Conservation (phyloP, 2,329 filamentous ascomycete genomes). For the Diaporthe eres region DNA sequence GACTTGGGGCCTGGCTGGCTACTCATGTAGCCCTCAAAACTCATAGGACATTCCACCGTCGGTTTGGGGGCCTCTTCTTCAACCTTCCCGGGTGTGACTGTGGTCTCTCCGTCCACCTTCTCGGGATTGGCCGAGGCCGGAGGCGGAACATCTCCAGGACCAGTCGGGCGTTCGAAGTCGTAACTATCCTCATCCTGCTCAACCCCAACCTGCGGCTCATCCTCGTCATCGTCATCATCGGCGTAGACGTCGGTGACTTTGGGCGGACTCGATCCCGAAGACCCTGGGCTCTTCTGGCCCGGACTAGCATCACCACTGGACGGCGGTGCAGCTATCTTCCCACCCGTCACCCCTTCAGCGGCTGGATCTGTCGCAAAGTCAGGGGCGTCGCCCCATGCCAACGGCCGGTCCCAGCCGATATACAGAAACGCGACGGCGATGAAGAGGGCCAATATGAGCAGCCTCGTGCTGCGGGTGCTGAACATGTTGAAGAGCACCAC, state of each 20-base stretch:
- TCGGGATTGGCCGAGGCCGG: background rate
- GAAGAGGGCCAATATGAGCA: constrained; percentile 35
- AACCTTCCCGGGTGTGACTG: background rate
- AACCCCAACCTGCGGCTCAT: background rate
- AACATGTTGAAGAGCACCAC: constrained; percentile 34
- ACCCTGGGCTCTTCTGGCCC: background rate
- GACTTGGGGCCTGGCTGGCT: constrained; percentile 48
- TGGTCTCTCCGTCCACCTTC: background rate
- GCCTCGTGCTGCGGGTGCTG: constrained; percentile 36
- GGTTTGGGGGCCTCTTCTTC: constrained; percentile 21
- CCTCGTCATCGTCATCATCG: background rate
- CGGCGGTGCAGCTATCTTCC: background rate
- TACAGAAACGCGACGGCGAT: constrained; percentile 35
- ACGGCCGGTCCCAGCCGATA: constrained; percentile 27
- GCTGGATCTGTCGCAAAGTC: background rate
- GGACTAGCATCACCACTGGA: constrained; percentile 2
- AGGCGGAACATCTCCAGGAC: constrained; percentile 19
- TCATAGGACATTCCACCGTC: constrained; percentile 40
- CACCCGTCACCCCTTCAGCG: background rate
- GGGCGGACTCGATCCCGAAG: constrained; percentile 8
- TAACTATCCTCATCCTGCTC: constrained; percentile 12
- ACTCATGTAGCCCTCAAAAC: constrained; percentile 46
- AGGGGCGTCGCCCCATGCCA: constrained; percentile 15
- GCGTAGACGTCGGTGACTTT: background rate
- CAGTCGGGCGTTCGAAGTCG: constrained; percentile 37